phyloP scores from a whole-genome alignment of 1,284 basidiomycete species.

The Boletellus deceptivus region DNA sequence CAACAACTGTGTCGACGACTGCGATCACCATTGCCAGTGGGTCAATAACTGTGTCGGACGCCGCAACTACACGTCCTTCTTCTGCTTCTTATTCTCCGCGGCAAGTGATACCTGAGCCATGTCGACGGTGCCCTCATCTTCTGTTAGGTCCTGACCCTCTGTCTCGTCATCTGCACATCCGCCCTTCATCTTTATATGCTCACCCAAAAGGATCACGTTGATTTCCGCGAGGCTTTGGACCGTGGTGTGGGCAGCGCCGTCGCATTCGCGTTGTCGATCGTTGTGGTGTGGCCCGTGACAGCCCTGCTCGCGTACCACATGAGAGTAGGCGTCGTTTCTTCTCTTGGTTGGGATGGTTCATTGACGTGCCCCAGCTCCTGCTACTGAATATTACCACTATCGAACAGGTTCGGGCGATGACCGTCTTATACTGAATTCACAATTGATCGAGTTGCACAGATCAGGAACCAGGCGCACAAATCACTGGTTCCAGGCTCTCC shows the following conservation, averaged over 20 bases:
- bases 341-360: neutral
- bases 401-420: constrained; percentile 68
- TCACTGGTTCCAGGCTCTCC: constrained; percentile 55
- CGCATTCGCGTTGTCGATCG: constrained; percentile 65
- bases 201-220: constrained; percentile 48
- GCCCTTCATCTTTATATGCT: constrained; percentile 78
- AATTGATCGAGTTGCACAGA: constrained; percentile 40
- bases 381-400: constrained; percentile 88
- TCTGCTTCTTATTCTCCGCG: constrained; percentile 70
- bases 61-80: constrained; percentile 89
- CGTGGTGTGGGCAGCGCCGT: constrained; percentile 75
- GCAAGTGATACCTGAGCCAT: constrained; percentile 45
- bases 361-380: constrained; percentile 52
- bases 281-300: constrained; percentile 77
- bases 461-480: constrained; percentile 78
- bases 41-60: constrained; percentile 92
- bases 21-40: constrained; percentile 93
- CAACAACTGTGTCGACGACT: constrained; percentile 91
- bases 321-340: constrained; percentile 52
- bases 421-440: neutral
- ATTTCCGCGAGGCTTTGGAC: constrained; percentile 57
- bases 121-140: constrained; percentile 9
- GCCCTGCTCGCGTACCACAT: constrained; percentile 83
- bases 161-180: constrained; percentile 78
- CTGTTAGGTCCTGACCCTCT: constrained; percentile 60